Conservation (phyloP, 2,329 filamentous ascomycete genomes). For the Myriosclerotinia curreyana region DNA sequence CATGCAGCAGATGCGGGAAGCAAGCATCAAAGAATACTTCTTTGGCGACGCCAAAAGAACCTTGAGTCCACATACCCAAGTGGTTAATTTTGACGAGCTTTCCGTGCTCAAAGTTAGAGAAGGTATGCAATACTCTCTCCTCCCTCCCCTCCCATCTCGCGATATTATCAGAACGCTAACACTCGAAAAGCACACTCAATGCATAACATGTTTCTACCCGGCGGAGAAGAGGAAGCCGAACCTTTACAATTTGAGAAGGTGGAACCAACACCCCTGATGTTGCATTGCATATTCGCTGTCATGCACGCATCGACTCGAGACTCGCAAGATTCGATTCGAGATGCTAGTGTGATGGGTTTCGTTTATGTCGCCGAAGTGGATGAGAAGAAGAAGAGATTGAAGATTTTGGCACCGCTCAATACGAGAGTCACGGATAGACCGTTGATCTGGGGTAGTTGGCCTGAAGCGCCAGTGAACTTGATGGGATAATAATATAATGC, state of each 20-base stretch:
- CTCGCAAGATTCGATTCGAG: conserved; percentile 67
- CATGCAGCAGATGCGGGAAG: conserved; percentile 70
- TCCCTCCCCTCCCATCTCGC: not conserved
- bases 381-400: conserved; percentile 74
- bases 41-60: conserved; percentile 77
- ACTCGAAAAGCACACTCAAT: conserved; percentile 30
- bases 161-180: conserved; percentile 21
- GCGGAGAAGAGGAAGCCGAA: conserved; percentile 36
- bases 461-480: conserved; percentile 57
- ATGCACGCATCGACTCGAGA: conserved; percentile 73
- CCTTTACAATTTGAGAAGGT: conserved; percentile 57
- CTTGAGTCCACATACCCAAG: conserved; percentile 83
- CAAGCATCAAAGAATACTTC: conserved; percentile 87
- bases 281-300: conserved; percentile 81
- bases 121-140: conserved; percentile 42
- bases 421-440: conserved; percentile 77
- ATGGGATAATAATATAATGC: conserved; percentile 20
- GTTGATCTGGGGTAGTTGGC: conserved; percentile 81
- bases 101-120: conserved; percentile 69
- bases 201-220: conserved; percentile 39
- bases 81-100: conserved; percentile 72
- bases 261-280: conserved; percentile 63
- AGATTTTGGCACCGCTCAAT: conserved; percentile 78
- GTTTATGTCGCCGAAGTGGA: conserved; percentile 92
- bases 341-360: conserved; percentile 85